phyloP scores from a whole-genome alignment of 371 early-diverging fungal genomes.

The Mortierella sp. region DNA sequence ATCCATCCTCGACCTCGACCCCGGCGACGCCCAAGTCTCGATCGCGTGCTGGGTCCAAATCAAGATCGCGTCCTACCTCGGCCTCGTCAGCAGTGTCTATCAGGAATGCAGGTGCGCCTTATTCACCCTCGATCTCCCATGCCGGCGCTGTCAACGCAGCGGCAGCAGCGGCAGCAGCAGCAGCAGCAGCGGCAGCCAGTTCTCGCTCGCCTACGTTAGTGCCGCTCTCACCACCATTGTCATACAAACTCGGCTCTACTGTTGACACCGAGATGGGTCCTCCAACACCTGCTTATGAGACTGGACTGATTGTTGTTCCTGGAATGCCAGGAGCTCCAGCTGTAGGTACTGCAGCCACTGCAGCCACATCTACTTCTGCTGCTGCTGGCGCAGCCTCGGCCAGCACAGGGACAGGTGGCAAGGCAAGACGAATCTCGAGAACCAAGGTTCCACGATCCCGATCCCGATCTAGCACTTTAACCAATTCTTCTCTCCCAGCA shows the following conservation, averaged over 20 bases:
- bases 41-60: constrained; percentile 47
- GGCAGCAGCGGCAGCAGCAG: background rate
- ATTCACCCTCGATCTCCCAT: constrained; percentile 40
- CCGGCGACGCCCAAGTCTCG: constrained; percentile 38
- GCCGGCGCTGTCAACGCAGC: background rate
- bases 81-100: constrained; percentile 28
- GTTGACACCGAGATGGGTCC: constrained; percentile 8
- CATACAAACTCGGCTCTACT: constrained; percentile 19
- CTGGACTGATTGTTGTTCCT: background rate
- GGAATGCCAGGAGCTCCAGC: background rate
- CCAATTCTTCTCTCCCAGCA: constrained; percentile 8
- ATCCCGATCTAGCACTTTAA: constrained; percentile 44
- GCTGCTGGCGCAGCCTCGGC: constrained; percentile 12
- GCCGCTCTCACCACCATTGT: constrained; percentile 38
- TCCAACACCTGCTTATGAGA: background rate
- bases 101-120: constrained; percentile 41
- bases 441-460: constrained; percentile 40
- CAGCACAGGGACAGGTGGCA: constrained; percentile 19
- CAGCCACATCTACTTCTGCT: background rate
- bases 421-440: constrained; percentile 37
- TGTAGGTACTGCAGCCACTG: background rate
- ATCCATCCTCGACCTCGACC: constrained; percentile 20
- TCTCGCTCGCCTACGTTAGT: constrained; percentile 47
- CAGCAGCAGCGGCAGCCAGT: constrained; percentile 11
- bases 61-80: constrained; percentile 40